A percentile compares a stretch with the other conserved stretches of the same genome.
Conservation (phyloP, 768 basidiomycete species). For the Macrolepiota fuliginosa region DNA sequence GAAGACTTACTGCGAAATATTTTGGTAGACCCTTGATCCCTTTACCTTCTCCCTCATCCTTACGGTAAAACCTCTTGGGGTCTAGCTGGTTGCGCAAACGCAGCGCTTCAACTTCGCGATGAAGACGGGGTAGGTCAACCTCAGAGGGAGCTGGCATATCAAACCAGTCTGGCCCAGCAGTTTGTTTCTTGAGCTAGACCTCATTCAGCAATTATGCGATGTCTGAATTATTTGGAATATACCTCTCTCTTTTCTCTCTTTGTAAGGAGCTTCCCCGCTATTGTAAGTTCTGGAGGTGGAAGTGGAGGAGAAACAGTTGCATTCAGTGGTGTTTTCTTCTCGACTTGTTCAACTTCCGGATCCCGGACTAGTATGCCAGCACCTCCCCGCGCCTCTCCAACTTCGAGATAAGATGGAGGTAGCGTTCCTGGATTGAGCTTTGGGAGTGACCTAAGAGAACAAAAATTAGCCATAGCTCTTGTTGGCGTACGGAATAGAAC, state of each 20-base stretch:
- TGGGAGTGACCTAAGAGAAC: constrained; percentile 51
- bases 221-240: constrained; percentile 16
- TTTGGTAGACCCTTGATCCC: constrained; percentile 85
- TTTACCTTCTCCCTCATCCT: constrained; percentile 82
- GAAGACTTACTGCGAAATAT: constrained; percentile 77
- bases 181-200: constrained; percentile 61
- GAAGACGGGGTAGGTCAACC: constrained; percentile 71
- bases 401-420: constrained; percentile 62
- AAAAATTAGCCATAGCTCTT: constrained; percentile 8
- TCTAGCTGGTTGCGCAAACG: constrained; percentile 86
- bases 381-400: constrained; percentile 42
- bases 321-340: constrained; percentile 47
- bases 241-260: constrained; percentile 75
- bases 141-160: constrained; percentile 82
- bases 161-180: constrained; percentile 83
- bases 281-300: constrained; percentile 57
- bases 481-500: constrained; percentile 9
- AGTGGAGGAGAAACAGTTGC: constrained; percentile 58
- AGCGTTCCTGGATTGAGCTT: constrained; percentile 62
- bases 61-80: constrained; percentile 88
- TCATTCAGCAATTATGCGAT: not conserved
- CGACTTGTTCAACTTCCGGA: constrained; percentile 55
- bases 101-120: constrained; percentile 86
- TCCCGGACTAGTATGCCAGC: constrained; percentile 49
- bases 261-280: constrained; percentile 64